A percentile compares a stretch with the other conserved stretches of the same genome.
These are phyloP conservation scores for Podochytrium sp. DNA, from an alignment of 192 early-diverging fungal genomes.

Conservation along the genomic window DNA sequence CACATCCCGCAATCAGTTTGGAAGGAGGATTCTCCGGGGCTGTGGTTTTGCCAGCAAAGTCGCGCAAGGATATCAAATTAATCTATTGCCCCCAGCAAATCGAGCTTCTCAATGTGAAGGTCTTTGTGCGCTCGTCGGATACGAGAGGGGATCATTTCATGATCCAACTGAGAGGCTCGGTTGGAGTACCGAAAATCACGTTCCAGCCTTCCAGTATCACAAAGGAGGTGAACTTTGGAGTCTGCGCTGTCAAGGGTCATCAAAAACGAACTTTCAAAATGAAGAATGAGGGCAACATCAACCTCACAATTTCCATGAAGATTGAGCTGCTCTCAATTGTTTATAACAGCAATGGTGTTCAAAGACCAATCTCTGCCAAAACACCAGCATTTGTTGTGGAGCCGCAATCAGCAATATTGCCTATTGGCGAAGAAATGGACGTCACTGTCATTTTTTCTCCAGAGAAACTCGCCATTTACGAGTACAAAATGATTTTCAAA, in stretches of 20 bases:
- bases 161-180: constrained; percentile 50
- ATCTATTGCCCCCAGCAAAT: constrained; percentile 58
- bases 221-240: constrained; percentile 57
- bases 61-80: constrained; percentile 47
- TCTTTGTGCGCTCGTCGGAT: constrained; percentile 58
- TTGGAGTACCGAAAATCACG: constrained; percentile 59
- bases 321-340: constrained; percentile 29
- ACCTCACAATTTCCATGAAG: constrained; percentile 41
- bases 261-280: constrained; percentile 53
- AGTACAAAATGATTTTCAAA: constrained; percentile 47
- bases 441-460: constrained; percentile 54
- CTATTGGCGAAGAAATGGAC: constrained; percentile 45
- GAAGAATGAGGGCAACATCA: constrained; percentile 63
- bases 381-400: constrained; percentile 36
- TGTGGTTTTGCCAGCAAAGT: constrained; percentile 41
- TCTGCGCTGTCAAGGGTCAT: constrained; percentile 45
- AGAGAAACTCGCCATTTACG: constrained; percentile 50
- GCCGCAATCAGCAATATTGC: constrained; percentile 41
- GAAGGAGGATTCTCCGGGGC: constrained; percentile 34
- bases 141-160: constrained; percentile 60
- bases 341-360: constrained; percentile 4
- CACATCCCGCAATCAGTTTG: constrained; percentile 51
- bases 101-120: constrained; percentile 55
- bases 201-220: constrained; percentile 45
- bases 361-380: not conserved